These are phyloP conservation scores for Thielaviopsis punctulata DNA, from an alignment of 2,329 filamentous ascomycete genomes.

Conservation along the genomic window DNA sequence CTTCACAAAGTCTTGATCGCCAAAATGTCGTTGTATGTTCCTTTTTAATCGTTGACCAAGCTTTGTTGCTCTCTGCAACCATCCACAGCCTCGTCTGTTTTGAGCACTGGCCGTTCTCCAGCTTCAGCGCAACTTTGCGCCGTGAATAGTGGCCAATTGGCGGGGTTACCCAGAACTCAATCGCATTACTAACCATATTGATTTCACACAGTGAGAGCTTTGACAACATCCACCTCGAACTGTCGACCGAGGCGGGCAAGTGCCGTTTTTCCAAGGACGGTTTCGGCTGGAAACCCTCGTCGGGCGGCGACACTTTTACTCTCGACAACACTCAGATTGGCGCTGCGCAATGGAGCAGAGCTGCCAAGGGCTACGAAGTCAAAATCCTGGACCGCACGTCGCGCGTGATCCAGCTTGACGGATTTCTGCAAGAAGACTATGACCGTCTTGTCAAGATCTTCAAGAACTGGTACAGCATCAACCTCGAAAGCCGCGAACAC, in stretches of 20 bases:
- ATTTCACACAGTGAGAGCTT: constrained; percentile 59
- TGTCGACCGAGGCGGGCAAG: constrained; percentile 82
- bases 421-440: constrained; percentile 86
- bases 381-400: constrained; percentile 77
- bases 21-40: constrained; percentile 9
- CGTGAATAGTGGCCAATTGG: neutral
- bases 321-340: constrained; percentile 74
- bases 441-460: constrained; percentile 84
- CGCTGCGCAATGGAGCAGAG: constrained; percentile 85
- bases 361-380: constrained; percentile 80
- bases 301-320: constrained; percentile 82
- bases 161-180: neutral
- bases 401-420: constrained; percentile 82
- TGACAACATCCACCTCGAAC: constrained; percentile 89
- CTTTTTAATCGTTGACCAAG: neutral
- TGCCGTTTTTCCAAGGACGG: constrained; percentile 90
- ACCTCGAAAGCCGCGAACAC: constrained; percentile 82
- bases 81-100: neutral
- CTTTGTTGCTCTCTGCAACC: neutral
- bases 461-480: constrained; percentile 96
- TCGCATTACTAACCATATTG: neutral
- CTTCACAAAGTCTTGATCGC: constrained; percentile 1
- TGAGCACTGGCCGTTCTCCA: too few relatives aligned
- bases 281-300: constrained; percentile 83
- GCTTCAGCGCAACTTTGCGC: neutral